These are phyloP conservation scores for Tricholoma sp. DNA, from an alignment of 768 basidiomycete species.

Conservation along the genomic window DNA sequence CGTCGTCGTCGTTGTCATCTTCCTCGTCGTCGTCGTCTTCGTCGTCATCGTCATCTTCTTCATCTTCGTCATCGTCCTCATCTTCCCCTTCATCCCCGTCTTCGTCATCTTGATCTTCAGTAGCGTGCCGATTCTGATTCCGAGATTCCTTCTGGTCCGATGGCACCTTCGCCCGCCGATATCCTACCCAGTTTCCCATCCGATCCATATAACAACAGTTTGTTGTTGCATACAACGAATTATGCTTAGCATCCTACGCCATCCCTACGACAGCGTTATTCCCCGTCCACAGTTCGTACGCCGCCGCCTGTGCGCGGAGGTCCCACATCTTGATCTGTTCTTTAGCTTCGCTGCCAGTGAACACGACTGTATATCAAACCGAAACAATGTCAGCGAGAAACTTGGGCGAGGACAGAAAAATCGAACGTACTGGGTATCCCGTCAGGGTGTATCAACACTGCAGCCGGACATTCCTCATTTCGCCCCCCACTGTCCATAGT, in stretches of 20 bases:
- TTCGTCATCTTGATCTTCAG: background rate
- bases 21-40: background rate
- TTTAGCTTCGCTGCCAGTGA: slow-evolving; percentile 22
- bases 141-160: background rate
- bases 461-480: slow-evolving; percentile 15
- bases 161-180: slow-evolving; percentile 10
- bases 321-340: slow-evolving; percentile 41
- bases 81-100: background rate
- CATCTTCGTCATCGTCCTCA: background rate
- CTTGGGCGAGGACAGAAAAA: background rate
- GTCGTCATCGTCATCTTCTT: background rate
- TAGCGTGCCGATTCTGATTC: background rate
- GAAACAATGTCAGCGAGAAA: background rate
- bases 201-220: slow-evolving; percentile 24
- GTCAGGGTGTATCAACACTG: slow-evolving; percentile 29
- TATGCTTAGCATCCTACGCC: slow-evolving; percentile 26
- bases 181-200: slow-evolving; percentile 8
- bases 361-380: slow-evolving; percentile 17
- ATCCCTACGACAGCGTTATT: slow-evolving; percentile 34
- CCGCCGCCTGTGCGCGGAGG: slow-evolving; percentile 25
- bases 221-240: slow-evolving; percentile 31
- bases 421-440: slow-evolving; percentile 29
- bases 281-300: slow-evolving; percentile 41
- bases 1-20: background rate
- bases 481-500: slow-evolving; percentile 21